Conservation (phyloP, 1,284 basidiomycete genomes). For the Anthracocystis panici-leucophaei region DNA sequence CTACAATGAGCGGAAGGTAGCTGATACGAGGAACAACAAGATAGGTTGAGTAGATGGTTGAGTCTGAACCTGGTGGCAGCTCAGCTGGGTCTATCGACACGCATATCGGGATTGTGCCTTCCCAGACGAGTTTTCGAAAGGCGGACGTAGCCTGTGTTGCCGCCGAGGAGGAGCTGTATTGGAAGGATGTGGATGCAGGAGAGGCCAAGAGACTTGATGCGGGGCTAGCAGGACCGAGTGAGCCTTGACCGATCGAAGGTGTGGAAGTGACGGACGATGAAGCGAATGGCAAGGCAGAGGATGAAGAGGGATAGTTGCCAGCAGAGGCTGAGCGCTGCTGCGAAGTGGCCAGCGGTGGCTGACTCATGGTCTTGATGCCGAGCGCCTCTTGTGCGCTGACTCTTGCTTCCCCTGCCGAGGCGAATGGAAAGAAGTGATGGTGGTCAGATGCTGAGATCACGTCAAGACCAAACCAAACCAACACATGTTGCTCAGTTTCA, state of each 20-base stretch:
- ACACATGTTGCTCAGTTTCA: constrained; percentile 6
- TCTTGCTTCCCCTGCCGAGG: too few species aligned
- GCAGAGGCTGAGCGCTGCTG: constrained; percentile 42
- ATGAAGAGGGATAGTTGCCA: constrained; percentile 39
- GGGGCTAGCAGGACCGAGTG: constrained; percentile 16
- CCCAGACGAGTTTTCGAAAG: constrained; percentile 55
- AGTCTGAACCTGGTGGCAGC: constrained; percentile 44
- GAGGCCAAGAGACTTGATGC: constrained; percentile 16
- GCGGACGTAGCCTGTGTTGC: constrained; percentile 17
- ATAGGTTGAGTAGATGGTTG: constrained; percentile 49
- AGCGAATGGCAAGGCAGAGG: constrained; percentile 11
- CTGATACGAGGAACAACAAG: constrained; percentile 52
- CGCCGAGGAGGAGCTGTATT: not conserved
- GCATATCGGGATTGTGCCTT: constrained; percentile 55
- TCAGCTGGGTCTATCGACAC: constrained; percentile 45
- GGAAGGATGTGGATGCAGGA: constrained; percentile 19
- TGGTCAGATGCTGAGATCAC: not conserved
- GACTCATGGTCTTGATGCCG: constrained; percentile 17
- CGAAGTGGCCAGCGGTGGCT: constrained; percentile 30
- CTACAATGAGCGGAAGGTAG: constrained; percentile 59
- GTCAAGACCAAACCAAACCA: constrained; percentile 15
- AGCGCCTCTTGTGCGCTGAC: not conserved
- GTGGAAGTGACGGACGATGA: constrained; percentile 23
- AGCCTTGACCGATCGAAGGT: constrained; percentile 22
- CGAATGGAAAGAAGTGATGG: constrained; percentile 1